A percentile compares a stretch with the other conserved stretches of the same genome.
Evolutionary conservation across 257 asterid genomes (phyloP).

Genomic region (Capsicum rhomboideum): DNA sequence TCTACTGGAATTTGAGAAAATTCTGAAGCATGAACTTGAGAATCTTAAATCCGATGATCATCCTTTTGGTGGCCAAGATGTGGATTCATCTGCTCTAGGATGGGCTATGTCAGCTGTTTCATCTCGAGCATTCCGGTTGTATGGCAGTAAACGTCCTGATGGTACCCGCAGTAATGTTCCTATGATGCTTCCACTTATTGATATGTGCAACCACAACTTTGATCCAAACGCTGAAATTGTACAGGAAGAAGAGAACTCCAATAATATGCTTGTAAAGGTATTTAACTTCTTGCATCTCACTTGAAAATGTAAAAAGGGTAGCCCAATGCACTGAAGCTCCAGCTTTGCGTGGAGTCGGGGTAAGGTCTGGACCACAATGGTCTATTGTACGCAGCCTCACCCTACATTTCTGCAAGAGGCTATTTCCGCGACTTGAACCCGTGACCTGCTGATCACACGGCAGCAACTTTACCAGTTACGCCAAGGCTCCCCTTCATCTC

Average conservation of each 20-base stretch:
- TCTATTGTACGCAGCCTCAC: no score
- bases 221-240: slow-evolving; percentile 78
- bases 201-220: slow-evolving; percentile 99
- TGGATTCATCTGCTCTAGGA: slow-evolving; percentile 87
- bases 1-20: slow-evolving; percentile 76
- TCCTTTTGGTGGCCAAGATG: slow-evolving; percentile 76
- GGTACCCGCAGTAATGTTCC: slow-evolving; percentile 55
- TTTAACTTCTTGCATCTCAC: not conserved
- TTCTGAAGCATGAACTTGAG: slow-evolving; percentile 39
- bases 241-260: slow-evolving; percentile 55
- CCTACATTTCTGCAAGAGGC: no score
- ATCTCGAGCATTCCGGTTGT: slow-evolving; percentile 86
- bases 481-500: not conserved
- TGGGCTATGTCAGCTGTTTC: slow-evolving; percentile 99
- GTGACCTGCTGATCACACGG: no score
- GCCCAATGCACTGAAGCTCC: no score
- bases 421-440: no score
- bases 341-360: no score
- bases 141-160: slow-evolving; percentile 49
- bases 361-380: no score
- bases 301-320: not conserved
- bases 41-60: slow-evolving; percentile 43
- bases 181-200: slow-evolving; percentile 92
- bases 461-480: no score
- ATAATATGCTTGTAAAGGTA: slow-evolving; percentile 76